Evolutionary conservation across 768 basidiomycete species (phyloP), one percentile per base, ranked within the genome.

Genomic region (Suillus subluteus): DNA sequence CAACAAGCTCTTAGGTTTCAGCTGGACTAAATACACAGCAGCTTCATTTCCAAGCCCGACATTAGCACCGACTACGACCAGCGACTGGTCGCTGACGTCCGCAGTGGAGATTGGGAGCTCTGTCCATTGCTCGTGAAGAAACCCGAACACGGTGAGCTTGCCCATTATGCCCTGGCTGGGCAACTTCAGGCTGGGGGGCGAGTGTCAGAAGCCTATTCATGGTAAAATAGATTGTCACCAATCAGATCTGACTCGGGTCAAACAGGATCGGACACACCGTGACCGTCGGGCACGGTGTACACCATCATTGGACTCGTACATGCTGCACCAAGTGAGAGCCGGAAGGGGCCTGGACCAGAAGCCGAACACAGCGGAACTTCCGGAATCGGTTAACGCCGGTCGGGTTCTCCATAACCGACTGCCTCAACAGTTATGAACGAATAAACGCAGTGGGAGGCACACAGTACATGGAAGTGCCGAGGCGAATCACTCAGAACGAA

Each of bases 21-120:
- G 70, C 37, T 69, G 75, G 26, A 71, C 71, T 18, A 77, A 52
- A 30, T 67, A 70, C 26, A 73, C 54, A n/a, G 71, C 75, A 16
- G 74, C 73, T 67, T 77, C 76, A 11, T 74, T 69, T n/a, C 75
- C 75, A 11, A 74, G 74, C 26, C 75, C 76, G 18, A 75, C 68
- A 62, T 76, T 76, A 40, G 76, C 62, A 18, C 75, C 73, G 0
- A 68, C 67, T 43, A 77, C 62, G 8, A 77, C 50, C 15, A 77
- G 65, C 12, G 73, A 71, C 65, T 77, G 71, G 64, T 72, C 66
- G 46, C 67, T 65, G 50, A 69, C 58, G 26, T 76, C 65, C 11
- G 73, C 54, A 8, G 63, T 69, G 35, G 73, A 62, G n/a, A 69
- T 16, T 16, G 74, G 77, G 30, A 78, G 64, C 37, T 63, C 41